phyloP scores from a whole-genome alignment of 2,329 filamentous ascomycete species.

The Orbilia javanica region DNA sequence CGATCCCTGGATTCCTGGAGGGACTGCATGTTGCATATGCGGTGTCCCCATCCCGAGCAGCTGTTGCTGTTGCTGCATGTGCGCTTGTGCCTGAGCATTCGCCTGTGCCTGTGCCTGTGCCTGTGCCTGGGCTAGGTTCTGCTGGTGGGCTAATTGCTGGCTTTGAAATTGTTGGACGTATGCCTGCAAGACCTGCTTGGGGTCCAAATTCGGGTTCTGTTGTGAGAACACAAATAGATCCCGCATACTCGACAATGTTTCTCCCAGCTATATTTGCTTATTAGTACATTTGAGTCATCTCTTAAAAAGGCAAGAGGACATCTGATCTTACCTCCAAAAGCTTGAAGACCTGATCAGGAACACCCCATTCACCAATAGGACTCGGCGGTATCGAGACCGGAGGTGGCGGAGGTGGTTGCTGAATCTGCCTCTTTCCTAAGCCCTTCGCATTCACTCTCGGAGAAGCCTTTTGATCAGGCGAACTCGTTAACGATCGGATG shows the following conservation, averaged over 20 bases:
- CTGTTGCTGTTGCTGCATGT: slow-evolving; percentile 64
- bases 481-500: slow-evolving; percentile 65
- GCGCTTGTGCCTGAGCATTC: slow-evolving; percentile 60
- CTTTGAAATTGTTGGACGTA: slow-evolving; percentile 66
- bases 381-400: slow-evolving; percentile 65
- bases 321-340: slow-evolving; percentile 72
- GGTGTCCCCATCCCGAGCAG: slow-evolving; percentile 61
- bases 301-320: not conserved
- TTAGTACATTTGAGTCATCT: slow-evolving; percentile 46
- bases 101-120: slow-evolving; percentile 59
- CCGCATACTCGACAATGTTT: slow-evolving; percentile 75
- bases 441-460: slow-evolving; percentile 72
- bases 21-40: slow-evolving; percentile 60
- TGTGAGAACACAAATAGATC: slow-evolving; percentile 72
- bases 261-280: slow-evolving; percentile 69
- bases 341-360: slow-evolving; percentile 71
- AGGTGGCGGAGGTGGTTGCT: slow-evolving; percentile 64
- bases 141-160: slow-evolving; percentile 64
- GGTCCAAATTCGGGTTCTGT: slow-evolving; percentile 70
- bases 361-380: slow-evolving; percentile 69
- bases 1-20: slow-evolving; percentile 60
- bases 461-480: slow-evolving; percentile 71
- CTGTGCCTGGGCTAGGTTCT: slow-evolving; percentile 62
- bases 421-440: slow-evolving; percentile 68
- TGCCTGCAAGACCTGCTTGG: slow-evolving; percentile 71